These are phyloP conservation scores for Chloranthus sessilifolius DNA, from an alignment of 164 flowering plant species.

Conservation along the genomic window DNA sequence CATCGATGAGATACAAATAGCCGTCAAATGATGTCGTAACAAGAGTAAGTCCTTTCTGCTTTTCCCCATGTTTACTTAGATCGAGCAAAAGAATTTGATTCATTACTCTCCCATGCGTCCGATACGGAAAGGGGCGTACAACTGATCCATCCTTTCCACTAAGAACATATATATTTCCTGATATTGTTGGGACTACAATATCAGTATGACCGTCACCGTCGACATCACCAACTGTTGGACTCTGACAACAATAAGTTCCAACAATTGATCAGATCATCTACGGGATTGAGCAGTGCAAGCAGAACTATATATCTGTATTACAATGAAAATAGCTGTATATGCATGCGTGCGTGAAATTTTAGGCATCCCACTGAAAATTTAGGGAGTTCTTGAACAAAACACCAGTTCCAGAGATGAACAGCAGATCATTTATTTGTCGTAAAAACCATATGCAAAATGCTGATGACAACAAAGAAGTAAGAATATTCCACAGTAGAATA, in stretches of 20 bases:
- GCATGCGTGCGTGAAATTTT: no score
- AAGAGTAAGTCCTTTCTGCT: slow-evolving; percentile 80
- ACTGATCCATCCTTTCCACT: slow-evolving; percentile 88
- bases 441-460: no score
- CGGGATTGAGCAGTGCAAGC: not conserved
- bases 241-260: slow-evolving; percentile 32
- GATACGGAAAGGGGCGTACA: slow-evolving; percentile 87
- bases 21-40: slow-evolving; percentile 98
- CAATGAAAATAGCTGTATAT: no score
- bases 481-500: no score
- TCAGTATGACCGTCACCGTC: slow-evolving; percentile 99
- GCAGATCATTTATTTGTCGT: no score
- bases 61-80: slow-evolving; percentile 75
- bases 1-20: slow-evolving; percentile 91
- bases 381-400: no score
- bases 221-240: slow-evolving; percentile 88
- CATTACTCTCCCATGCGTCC: slow-evolving; percentile 98
- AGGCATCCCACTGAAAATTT: no score
- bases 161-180: slow-evolving; percentile 93
- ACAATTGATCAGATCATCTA: not conserved
- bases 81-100: slow-evolving; percentile 92
- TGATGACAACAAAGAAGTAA: no score
- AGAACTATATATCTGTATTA: no score
- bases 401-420: no score
- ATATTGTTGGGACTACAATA: slow-evolving; percentile 84